A percentile compares a stretch with the other conserved stretches of the same genome.
Conservation (phyloP, 1,284 basidiomycete genomes). For the Singerocomus inundabilis region DNA sequence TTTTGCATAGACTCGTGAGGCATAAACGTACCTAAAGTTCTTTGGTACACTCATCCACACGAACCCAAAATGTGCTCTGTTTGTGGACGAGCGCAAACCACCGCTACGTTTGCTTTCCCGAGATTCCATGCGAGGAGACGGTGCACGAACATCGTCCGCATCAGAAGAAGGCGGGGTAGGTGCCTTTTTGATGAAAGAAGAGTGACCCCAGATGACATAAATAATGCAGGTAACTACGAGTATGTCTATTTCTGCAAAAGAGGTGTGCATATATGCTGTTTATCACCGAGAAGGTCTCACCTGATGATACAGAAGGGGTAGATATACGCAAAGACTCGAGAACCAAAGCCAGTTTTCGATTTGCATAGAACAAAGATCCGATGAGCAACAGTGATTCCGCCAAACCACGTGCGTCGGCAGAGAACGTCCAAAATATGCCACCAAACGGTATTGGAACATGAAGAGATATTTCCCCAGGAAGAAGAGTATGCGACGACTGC, state of each 20-base stretch:
- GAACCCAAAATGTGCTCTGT: constrained; percentile 59
- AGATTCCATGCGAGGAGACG: constrained; percentile 40
- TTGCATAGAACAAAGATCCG: constrained; percentile 34
- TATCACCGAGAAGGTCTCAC: constrained; percentile 20
- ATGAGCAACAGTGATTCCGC: constrained; percentile 27
- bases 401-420: constrained; percentile 26
- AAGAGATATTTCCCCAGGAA: constrained; percentile 26
- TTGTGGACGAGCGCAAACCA: constrained; percentile 27
- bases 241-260: constrained; percentile 52
- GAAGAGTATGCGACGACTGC: constrained; percentile 14
- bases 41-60: constrained; percentile 90
- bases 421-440: constrained; percentile 23
- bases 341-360: constrained; percentile 21
- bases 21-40: constrained; percentile 64
- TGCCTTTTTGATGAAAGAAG: constrained; percentile 36
- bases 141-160: constrained; percentile 24
- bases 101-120: constrained; percentile 44
- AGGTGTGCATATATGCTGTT: constrained; percentile 6
- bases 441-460: constrained; percentile 20
- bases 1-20: neutral
- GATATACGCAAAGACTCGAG: constrained; percentile 3
- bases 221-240: constrained; percentile 57
- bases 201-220: constrained; percentile 66
- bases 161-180: constrained; percentile 21
- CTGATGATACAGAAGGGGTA: constrained; percentile 20